Evolutionary conservation across 2,329 filamentous ascomycete genomes (phyloP).

Genomic region (Septoria linicola): DNA sequence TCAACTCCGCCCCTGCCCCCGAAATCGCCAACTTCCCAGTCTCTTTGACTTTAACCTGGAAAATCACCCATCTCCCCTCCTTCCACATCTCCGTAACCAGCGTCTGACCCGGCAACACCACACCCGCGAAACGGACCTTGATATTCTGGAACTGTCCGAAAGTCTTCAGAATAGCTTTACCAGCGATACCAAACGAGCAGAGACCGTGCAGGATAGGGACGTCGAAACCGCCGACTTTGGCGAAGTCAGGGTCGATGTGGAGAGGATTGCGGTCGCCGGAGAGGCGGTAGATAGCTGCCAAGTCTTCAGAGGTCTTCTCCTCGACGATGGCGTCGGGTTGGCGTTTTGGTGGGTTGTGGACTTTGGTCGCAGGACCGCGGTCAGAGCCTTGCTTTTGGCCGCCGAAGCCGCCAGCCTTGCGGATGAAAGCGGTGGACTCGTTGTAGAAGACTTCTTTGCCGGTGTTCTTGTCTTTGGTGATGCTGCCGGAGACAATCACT

Average conservation of each 20-base stretch:
- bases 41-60: conserved; percentile 87
- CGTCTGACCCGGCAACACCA: conserved; percentile 84
- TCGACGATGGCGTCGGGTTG: conserved; percentile 79
- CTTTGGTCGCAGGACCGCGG: conserved; percentile 74
- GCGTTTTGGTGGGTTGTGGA: conserved; percentile 75
- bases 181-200: conserved; percentile 87
- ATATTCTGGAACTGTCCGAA: conserved; percentile 85
- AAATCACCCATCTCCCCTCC: conserved; percentile 73
- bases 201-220: conserved; percentile 94
- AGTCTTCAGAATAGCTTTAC: conserved; percentile 82
- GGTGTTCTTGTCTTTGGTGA: conserved; percentile 78
- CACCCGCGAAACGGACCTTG: conserved; percentile 87
- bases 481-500: conserved; percentile 74
- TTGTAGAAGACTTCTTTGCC: conserved; percentile 96
- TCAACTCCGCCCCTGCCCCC: conserved; percentile 74
- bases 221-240: conserved; percentile 93
- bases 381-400: conserved; percentile 75
- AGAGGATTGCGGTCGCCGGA: conserved; percentile 95
- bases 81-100: conserved; percentile 93
- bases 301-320: conserved; percentile 81
- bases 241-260: conserved; percentile 91
- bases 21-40: conserved; percentile 86
- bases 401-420: conserved; percentile 86
- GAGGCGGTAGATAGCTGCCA: conserved; percentile 89
- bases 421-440: conserved; percentile 88